Evolutionary conservation across 208 protist species (phyloP), one percentile per base, ranked within the genome.

Genomic region (Trypanosoma scelopori): DNA sequence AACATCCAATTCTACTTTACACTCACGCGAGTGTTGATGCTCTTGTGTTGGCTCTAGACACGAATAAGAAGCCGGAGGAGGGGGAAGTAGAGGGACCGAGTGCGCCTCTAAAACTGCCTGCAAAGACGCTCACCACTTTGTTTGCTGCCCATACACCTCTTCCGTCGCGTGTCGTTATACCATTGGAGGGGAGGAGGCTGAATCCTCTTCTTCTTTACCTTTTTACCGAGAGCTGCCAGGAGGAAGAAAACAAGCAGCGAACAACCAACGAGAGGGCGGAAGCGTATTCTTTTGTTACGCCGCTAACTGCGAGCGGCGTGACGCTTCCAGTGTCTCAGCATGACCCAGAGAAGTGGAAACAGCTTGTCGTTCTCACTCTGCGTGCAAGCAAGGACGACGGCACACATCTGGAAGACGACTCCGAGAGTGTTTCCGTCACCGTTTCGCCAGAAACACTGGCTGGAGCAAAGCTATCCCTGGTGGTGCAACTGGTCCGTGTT

Each of bases 1-100:
- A 61, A 28, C 51, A 67, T 18, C 71, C 79, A 35, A 60, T 92
- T 46, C 81, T 87, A 65, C 48, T 85, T 25, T 88, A 85, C 67
- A 69, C 55, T 18, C 74, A 76, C 35, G 27, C 72, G 28, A 49
- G 51, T n/a, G 18, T 67, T n/a, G 50, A 60, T 3, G 28, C 47
- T 1, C 47, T 78, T 13, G 25, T 23, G n/a, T 47, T 37, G 5
- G 72, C 64, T 49, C 2, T 78, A 43, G 32, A n/a, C n/a, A n/a
- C n/a, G n/a, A n/a, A n/a, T n/a, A n/a, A 13, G 48, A 68, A 15
- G 28, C 62, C 25, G 55, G 0, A 45, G 37, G 37, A 55, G 20
- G 16, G 51, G 18, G 5, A 47, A 47, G 4, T n/a, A 16, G 12
- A 47, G 43, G 43, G 16, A 47, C 18, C 4, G 16, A 25, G 5